Evolutionary conservation across 2,329 filamentous ascomycete species (phyloP).

Genomic region (Colletotrichum filicis): DNA sequence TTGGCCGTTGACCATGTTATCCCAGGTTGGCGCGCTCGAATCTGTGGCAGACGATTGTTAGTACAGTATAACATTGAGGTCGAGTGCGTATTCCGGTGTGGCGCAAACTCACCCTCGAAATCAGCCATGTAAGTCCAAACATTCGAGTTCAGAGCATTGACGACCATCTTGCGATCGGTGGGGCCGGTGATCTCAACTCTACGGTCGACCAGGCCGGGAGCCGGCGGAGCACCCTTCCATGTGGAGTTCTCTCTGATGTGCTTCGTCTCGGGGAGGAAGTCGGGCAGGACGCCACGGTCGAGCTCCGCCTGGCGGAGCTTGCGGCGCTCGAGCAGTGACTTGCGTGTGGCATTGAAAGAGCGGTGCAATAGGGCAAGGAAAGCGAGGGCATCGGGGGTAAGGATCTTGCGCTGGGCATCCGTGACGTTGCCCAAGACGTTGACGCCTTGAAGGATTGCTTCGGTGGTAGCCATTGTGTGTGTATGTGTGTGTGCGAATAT

Average conservation of each 20-base stretch:
- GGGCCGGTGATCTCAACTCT: conserved; percentile 97
- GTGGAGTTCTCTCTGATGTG: conserved; percentile 93
- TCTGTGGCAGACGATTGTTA: conserved; percentile 62
- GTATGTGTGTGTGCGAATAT: conserved; percentile 7
- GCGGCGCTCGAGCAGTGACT: conserved; percentile 88
- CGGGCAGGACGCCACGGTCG: conserved; percentile 87
- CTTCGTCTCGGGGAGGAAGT: conserved; percentile 96
- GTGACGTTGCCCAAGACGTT: conserved; percentile 80
- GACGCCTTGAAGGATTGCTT: conserved; percentile 64
- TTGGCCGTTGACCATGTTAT: conserved; percentile 99
- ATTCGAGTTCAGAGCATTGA: conserved; percentile 94
- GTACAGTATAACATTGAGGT: not conserved
- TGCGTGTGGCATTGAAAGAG: conserved; percentile 91
- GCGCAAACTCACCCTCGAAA: conserved; percentile 79
- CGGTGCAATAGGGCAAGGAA: conserved; percentile 96
- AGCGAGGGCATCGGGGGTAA: conserved; percentile 88
- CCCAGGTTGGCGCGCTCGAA: conserved; percentile 95
- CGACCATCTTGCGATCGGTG: conserved; percentile 98
- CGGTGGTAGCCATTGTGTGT: conserved; percentile 73
- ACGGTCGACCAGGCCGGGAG: conserved; percentile 91
- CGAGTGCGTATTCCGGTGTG: not conserved
- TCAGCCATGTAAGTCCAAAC: conserved; percentile 99
- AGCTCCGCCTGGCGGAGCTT: conserved; percentile 90
- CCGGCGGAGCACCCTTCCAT: conserved; percentile 93
- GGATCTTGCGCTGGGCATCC: conserved; percentile 86